These are phyloP conservation scores for Monilinia laxa DNA, from an alignment of 2,329 filamentous ascomycete genomes.

Conservation along the genomic window DNA sequence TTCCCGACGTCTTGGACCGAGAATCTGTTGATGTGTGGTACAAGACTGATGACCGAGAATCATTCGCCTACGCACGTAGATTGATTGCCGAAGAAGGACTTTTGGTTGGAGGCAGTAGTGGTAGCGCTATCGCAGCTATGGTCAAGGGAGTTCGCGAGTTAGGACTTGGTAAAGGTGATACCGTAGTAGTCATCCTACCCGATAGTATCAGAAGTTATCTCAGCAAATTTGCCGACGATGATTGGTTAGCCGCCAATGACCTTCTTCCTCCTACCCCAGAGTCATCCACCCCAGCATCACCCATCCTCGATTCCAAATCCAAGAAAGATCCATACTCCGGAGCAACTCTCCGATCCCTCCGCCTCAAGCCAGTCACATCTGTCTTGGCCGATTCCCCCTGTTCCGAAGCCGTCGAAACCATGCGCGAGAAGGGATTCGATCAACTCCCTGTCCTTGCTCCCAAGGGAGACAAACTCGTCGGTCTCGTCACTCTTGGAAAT, in stretches of 20 bases:
- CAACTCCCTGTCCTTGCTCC: conserved; percentile 86
- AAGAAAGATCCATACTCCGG: conserved; percentile 67
- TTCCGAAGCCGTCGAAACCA: conserved; percentile 89
- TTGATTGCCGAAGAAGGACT: conserved; percentile 93
- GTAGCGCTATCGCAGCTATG: conserved; percentile 83
- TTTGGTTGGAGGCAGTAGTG: conserved; percentile 88
- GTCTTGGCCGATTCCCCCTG: conserved; percentile 70
- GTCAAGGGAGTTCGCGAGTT: conserved; percentile 75
- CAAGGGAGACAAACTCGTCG: conserved; percentile 72
- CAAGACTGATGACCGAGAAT: conserved; percentile 92
- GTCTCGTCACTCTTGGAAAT: conserved; percentile 92
- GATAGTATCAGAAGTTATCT: conserved; percentile 98
- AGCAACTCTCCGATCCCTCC: conserved; percentile 77
- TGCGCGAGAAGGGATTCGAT: conserved; percentile 98
- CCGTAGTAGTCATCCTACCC: conserved; percentile 86
- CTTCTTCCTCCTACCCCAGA: conserved; percentile 67
- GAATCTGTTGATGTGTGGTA: conserved; percentile 88
- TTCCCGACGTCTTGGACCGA: conserved; percentile 88
- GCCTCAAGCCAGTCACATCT: conserved; percentile 91
- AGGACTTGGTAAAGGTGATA: conserved; percentile 76
- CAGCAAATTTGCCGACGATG: conserved; percentile 97
- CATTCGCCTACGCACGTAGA: conserved; percentile 84
- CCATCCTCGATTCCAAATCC: conserved; percentile 42
- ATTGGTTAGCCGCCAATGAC: conserved; percentile 97
- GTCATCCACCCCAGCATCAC: conserved; percentile 44